Conservation (phyloP, 768 basidiomycete genomes). For the Coprinellus aureogranulatus region DNA sequence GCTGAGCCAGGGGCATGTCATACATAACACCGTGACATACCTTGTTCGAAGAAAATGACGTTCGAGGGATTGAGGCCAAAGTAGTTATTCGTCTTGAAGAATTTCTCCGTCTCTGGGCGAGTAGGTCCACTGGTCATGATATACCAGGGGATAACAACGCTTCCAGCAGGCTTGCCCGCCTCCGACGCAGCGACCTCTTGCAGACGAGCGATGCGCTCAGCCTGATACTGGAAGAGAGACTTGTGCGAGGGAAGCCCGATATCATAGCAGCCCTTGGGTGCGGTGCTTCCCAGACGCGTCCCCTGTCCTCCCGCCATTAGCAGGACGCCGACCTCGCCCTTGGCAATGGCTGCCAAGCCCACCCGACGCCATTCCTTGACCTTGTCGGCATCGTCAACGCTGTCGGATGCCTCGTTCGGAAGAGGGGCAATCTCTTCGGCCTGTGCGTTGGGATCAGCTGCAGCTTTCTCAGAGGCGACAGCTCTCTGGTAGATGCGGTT, state of each 20-base stretch:
- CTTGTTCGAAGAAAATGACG: conserved; percentile 95
- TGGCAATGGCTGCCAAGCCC: conserved; percentile 78
- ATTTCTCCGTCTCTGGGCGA: conserved; percentile 77
- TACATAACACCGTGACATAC: conserved; percentile 43
- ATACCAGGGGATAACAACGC: conserved; percentile 90
- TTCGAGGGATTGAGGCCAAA: conserved; percentile 82
- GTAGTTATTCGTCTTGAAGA: conserved; percentile 71
- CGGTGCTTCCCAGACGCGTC: conserved; percentile 85
- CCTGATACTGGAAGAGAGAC: conserved; percentile 94
- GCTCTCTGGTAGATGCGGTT: conserved; percentile 85
- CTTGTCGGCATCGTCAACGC: conserved; percentile 53
- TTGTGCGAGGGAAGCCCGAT: conserved; percentile 93
- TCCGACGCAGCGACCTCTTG: conserved; percentile 71
- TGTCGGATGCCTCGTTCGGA: conserved; percentile 71
- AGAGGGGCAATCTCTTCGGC: conserved; percentile 72
- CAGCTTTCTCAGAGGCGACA: conserved; percentile 58
- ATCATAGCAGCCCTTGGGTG: conserved; percentile 98
- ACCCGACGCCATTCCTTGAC: conserved; percentile 70
- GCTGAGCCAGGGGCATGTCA: conserved; percentile 9
- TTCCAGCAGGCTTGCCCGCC: conserved; percentile 47
- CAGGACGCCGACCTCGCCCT: conserved; percentile 88
- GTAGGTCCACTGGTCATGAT: conserved; percentile 99
- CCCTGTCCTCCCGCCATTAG: conserved; percentile 99
- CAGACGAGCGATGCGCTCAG: conserved; percentile 88
- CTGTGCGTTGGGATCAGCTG: conserved; percentile 35